Evolutionary conservation across 345 rosid species (phyloP).

Genomic region (Syzygium aqueum): DNA sequence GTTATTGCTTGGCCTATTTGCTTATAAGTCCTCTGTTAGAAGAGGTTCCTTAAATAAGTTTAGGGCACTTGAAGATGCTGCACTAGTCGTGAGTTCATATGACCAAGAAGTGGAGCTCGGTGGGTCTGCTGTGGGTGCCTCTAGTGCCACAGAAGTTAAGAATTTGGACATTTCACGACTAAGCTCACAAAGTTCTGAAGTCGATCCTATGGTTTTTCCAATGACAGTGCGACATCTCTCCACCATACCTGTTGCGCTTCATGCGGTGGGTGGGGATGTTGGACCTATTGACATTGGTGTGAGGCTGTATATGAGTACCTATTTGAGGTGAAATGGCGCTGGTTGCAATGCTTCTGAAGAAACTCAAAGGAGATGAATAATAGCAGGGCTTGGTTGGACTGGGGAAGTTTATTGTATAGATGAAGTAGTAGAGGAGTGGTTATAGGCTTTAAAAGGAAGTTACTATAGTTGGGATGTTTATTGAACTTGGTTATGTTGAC

Average conservation of each 20-base stretch:
- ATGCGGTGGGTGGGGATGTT: slow-evolving; percentile 73
- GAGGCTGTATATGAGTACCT: slow-evolving; percentile 67
- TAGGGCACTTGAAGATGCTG: slow-evolving; percentile 48
- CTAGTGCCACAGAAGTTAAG: neutral
- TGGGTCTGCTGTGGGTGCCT: neutral
- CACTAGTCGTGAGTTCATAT: slow-evolving; percentile 41
- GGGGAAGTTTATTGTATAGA: neutral
- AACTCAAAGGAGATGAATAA: neutral
- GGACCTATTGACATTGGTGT: slow-evolving; percentile 72
- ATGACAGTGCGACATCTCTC: slow-evolving; percentile 56
- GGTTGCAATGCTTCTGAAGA: neutral
- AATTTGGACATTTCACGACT: neutral
- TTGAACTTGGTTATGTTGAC: neutral
- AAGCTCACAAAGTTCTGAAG: slow-evolving; percentile 11
- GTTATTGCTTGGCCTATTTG: slow-evolving; percentile 41
- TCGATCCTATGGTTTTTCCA: slow-evolving; percentile 59
- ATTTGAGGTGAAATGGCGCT: slow-evolving; percentile 19
- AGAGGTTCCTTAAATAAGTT: slow-evolving; percentile 26
- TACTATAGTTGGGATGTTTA: neutral
- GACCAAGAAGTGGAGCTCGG: slow-evolving; percentile 16
- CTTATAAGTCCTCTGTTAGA: slow-evolving; percentile 29
- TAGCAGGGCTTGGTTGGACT: neutral
- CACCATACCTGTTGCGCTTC: slow-evolving; percentile 71
- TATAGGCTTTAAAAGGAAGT: neutral
- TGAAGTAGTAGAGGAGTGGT: neutral